Percentiles rank a stretch among this genome's conserved stretches.
Conservation (phyloP, 306 rosid species). For the Quercus parvula region DNA sequence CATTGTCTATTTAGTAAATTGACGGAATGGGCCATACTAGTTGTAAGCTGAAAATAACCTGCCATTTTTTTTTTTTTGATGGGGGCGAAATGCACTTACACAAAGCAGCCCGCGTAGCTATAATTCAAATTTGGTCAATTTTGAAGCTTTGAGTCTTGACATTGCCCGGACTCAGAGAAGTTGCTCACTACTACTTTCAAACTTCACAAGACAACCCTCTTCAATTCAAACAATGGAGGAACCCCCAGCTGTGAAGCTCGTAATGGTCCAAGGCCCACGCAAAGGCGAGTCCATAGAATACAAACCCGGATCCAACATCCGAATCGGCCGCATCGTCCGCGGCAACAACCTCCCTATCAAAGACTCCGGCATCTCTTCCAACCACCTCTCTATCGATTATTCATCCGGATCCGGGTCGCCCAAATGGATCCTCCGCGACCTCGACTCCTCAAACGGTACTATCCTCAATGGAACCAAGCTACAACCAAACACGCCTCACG, state of each 20-base stretch:
- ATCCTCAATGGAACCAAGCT: slow-evolving; percentile 38
- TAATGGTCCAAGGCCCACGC: slow-evolving; percentile 61
- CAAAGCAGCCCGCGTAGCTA: not conserved
- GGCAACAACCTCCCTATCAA: slow-evolving; percentile 68
- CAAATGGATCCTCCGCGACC: slow-evolving; percentile 67
- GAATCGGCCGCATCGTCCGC: slow-evolving; percentile 62
- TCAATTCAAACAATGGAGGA: slow-evolving; percentile 42
- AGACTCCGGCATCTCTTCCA: slow-evolving; percentile 72
- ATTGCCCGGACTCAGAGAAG: too few relatives aligned
- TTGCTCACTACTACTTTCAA: not conserved
- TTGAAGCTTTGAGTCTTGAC: not conserved
- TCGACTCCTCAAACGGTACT: slow-evolving; percentile 84
- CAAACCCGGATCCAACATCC: slow-evolving; percentile 39
- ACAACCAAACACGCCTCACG: slow-evolving; percentile 34
- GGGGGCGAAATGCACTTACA: too few relatives aligned
- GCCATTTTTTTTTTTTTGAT: too few relatives aligned
- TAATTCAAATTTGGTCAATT: not conserved
- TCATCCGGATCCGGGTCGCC: slow-evolving; percentile 30
- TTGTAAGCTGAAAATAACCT: too few relatives aligned
- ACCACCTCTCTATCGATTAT: slow-evolving; percentile 51
- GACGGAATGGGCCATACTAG: too few relatives aligned
- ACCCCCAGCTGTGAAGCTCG: slow-evolving; percentile 37
- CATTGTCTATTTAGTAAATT: too few relatives aligned
- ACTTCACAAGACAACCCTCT: not conserved
- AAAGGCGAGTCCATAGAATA: slow-evolving; percentile 54